Percentiles rank a stretch among this genome's conserved stretches.
Conservation (phyloP, 2,329 filamentous ascomycete genomes). For the Ascochyta viciae-villosae region DNA sequence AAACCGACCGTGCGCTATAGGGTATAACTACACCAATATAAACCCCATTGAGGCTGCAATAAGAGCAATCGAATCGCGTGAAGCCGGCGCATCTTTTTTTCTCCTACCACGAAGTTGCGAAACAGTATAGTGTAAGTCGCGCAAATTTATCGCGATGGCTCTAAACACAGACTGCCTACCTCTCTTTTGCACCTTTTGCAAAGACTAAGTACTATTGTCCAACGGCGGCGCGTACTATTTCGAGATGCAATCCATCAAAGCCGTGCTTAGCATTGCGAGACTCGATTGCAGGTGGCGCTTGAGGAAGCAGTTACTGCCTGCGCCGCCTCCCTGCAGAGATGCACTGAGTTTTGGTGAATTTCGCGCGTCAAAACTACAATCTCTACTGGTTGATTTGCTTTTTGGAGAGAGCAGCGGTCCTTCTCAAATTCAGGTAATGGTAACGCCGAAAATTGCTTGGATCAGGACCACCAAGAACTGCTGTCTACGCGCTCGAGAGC, state of each 20-base stretch:
- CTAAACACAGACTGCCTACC: not conserved
- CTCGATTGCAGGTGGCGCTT: not conserved
- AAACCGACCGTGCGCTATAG: no score
- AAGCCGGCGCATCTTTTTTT: conserved; percentile 2
- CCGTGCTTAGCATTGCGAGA: not conserved
- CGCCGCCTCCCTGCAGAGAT: no score
- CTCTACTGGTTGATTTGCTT: no score
- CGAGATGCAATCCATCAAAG: not conserved
- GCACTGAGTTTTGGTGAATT: no score
- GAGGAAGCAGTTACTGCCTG: no score
- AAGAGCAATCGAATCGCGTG: conserved; percentile 5
- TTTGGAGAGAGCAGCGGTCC: no score
- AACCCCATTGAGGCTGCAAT: conserved; percentile 9
- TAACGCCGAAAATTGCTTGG: no score
- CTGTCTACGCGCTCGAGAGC: no score
- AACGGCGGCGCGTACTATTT: not conserved
- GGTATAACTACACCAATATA: conserved; percentile 13
- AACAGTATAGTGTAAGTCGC: not conserved
- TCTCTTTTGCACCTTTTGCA: not conserved
- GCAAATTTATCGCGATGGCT: conserved; percentile 4
- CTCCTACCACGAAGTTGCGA: conserved; percentile 5
- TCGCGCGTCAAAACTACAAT: no score
- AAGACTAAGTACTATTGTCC: not conserved
- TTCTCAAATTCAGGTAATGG: no score
- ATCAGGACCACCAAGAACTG: no score